Base-by-base conservation (phyloP, 1,139 yeast species). In the Nematodospora anomalae region DNA sequence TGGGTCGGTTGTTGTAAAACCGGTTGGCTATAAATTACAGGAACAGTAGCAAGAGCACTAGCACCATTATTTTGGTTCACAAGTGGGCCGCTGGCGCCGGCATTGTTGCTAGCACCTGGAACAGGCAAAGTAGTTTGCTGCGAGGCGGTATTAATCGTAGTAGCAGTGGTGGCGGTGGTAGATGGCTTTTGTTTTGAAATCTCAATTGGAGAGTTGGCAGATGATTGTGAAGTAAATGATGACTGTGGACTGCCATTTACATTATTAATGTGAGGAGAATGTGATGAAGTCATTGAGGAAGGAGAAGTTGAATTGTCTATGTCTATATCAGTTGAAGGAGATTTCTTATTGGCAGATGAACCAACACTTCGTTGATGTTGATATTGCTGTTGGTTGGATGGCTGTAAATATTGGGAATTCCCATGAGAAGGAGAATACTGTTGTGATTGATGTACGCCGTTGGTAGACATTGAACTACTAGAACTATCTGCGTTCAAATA, bases 171-270 rank as follows among this genome's bases (percentile, higher is more conserved):
- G 12, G 37, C 28, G 13, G 41, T 39, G 35, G 45, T 30, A 30
- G 36, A 27, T 37, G 43, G 40, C 25, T 35, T 43, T 35, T 44
- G 40, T 42, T 49, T 41, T 44, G 41, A 39, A 28, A 48, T 52
- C 32, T 51, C 49, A 28, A 60, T 43, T 3, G 71, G 71, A 8
- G 72, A 62, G 50, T 61, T 62, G 12, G 59, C 66, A 6, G 64
- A 51, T 5, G 68, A 61, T 47, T 64, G 71, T 16, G 70, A 62
- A 4, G 71, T 64, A 43, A 62, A 64, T 4, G 72, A 71, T n/a
- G 71, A 64, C 33, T 54, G 62, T 29, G 51, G 62, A 36, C 45
- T 54, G 47, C 47, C 49, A 31, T 42, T 42, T 12, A 27, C 37
- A 32, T 36, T 31, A 22, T 35, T 40, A 27, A 38, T 36, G 21